Percentiles rank a stretch among this genome's conserved stretches.
Conservation (phyloP, 2,329 filamentous ascomycete genomes). For the Thelonectria rubi region DNA sequence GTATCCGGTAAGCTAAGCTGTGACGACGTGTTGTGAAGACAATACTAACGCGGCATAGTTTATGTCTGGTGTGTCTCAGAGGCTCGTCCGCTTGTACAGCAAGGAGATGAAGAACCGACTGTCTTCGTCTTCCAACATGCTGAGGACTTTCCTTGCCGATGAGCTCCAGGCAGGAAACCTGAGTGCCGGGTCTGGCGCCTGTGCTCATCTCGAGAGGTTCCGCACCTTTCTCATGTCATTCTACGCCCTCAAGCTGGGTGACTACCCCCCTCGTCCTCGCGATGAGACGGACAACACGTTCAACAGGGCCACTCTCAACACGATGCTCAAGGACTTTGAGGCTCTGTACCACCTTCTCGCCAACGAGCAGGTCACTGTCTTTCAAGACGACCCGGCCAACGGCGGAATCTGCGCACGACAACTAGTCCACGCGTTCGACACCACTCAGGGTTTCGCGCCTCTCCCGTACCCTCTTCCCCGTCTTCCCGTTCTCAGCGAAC, state of each 20-base stretch:
- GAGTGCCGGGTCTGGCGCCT: constrained; percentile 68
- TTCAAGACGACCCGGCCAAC: constrained; percentile 62
- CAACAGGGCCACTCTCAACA: constrained; percentile 69
- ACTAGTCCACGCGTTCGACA: constrained; percentile 73
- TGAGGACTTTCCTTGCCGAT: constrained; percentile 75
- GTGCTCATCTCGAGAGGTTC: constrained; percentile 77
- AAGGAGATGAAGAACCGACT: constrained; percentile 73
- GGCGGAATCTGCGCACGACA: constrained; percentile 77
- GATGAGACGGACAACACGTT: constrained; percentile 59
- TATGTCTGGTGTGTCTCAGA: constrained; percentile 64
- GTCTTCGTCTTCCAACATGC: constrained; percentile 62
- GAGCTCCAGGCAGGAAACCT: constrained; percentile 73
- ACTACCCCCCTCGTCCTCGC: constrained; percentile 70
- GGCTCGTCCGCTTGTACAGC: constrained; percentile 68
- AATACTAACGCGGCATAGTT: constrained; percentile 50
- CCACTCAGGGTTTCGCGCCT: constrained; percentile 64
- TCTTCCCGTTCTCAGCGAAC: constrained; percentile 52
- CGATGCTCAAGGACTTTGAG: constrained; percentile 74
- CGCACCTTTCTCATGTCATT: constrained; percentile 72
- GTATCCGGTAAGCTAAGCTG: constrained; percentile 62
- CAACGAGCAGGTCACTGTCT: constrained; percentile 63
- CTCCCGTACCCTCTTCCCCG: constrained; percentile 71
- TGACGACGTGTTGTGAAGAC: constrained; percentile 11
- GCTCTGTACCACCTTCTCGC: constrained; percentile 76
- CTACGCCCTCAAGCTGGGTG: constrained; percentile 73